Conservation (phyloP, 495 filamentous ascomycete species). For the Penicillium goetzii region DNA sequence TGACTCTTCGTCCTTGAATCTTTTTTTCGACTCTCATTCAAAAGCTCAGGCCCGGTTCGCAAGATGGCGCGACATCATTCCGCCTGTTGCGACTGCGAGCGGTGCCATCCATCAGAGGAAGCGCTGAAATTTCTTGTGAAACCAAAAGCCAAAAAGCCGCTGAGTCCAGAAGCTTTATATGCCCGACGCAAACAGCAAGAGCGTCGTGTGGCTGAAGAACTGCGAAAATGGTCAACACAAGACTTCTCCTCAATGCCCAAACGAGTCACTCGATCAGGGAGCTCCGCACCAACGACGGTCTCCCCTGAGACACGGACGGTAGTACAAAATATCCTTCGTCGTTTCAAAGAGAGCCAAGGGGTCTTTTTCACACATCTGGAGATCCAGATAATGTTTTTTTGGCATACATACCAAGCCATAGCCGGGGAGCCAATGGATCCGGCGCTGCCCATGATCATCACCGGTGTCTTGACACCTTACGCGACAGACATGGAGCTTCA, state of each 20-base stretch:
- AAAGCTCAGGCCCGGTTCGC: not conserved
- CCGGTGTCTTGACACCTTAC: not conserved
- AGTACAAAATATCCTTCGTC: not conserved
- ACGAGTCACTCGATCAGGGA: not conserved
- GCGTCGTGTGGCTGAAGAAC: slow-evolving; percentile 1
- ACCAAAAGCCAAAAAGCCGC: not conserved
- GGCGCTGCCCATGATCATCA: not conserved
- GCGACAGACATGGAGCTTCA: not conserved
- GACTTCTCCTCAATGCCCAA: not conserved
- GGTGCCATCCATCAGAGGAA: not conserved
- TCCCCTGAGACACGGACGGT: not conserved
- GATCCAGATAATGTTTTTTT: slow-evolving; percentile 6
- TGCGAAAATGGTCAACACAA: not conserved
- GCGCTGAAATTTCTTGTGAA: not conserved
- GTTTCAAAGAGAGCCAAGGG: not conserved
- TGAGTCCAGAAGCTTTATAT: not conserved
- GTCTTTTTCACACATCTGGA: not conserved
- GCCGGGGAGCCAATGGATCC: not conserved
- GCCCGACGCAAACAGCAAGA: not conserved
- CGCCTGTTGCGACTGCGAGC: slow-evolving; percentile 1
- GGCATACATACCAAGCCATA: not conserved
- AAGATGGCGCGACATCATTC: not conserved
- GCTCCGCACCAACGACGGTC: not conserved
- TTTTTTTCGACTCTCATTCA: not conserved
- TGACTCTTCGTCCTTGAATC: not conserved